Conservation (phyloP, 768 basidiomycete species). For the Russula sp. region DNA sequence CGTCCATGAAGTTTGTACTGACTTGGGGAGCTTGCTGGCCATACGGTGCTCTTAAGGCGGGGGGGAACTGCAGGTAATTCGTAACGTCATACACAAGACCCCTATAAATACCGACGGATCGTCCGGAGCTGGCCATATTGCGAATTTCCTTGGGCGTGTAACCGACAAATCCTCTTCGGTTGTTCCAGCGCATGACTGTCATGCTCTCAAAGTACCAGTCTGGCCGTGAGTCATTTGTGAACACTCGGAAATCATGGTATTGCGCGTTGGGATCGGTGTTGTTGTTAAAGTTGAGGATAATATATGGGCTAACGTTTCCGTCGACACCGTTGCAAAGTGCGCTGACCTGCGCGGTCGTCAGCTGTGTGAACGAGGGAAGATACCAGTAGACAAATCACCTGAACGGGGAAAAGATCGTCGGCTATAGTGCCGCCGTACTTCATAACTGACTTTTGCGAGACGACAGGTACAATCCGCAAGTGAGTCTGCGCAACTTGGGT, state of each 20-base stretch:
- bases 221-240: conserved; percentile 81
- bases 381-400: conserved; percentile 38
- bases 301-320: conserved; percentile 70
- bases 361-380: conserved; percentile 3
- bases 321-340: conserved; percentile 85
- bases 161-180: conserved; percentile 83
- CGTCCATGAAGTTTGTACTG: conserved; percentile 64
- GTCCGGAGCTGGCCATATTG: conserved; percentile 55
- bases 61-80: conserved; percentile 65
- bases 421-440: conserved; percentile 77
- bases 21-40: conserved; percentile 37
- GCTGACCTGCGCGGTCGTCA: conserved; percentile 50
- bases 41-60: conserved; percentile 43
- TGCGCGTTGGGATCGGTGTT: conserved; percentile 63
- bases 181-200: conserved; percentile 86
- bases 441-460: conserved; percentile 66
- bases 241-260: conserved; percentile 95
- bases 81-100: conserved; percentile 84
- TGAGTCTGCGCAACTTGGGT: conserved; percentile 61
- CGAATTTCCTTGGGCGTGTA: conserved; percentile 69
- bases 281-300: conserved; percentile 71
- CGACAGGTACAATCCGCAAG: conserved; percentile 57
- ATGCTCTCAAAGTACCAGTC: conserved; percentile 98
- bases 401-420: conserved; percentile 85
- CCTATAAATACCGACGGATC: conserved; percentile 79